A percentile compares a stretch with the other conserved stretches of the same genome.
phyloP scores from a whole-genome alignment of 2,329 filamentous ascomycete genomes.

The Ascocoryne sarcoides region DNA sequence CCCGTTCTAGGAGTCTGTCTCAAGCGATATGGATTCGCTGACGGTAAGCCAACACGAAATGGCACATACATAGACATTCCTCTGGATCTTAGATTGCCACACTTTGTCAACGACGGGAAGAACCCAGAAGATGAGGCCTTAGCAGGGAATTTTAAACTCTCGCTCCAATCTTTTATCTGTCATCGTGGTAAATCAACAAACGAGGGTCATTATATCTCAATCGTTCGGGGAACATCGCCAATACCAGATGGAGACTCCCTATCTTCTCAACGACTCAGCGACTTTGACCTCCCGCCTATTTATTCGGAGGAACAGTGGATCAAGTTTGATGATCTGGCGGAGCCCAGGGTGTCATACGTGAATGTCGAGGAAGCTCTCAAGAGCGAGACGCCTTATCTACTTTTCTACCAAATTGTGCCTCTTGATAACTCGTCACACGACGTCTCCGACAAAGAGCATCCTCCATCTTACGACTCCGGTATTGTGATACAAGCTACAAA shows the following conservation, averaged over 20 bases:
- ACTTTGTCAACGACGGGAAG: slow-evolving; percentile 77
- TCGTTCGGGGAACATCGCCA: slow-evolving; percentile 65
- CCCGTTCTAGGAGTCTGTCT: slow-evolving; percentile 89
- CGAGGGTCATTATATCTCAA: slow-evolving; percentile 84
- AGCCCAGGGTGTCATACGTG: slow-evolving; percentile 66
- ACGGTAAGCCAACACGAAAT: slow-evolving; percentile 60
- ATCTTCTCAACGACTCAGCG: slow-evolving; percentile 37
- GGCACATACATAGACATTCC: slow-evolving; percentile 89
- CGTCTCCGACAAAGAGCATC: slow-evolving; percentile 22
- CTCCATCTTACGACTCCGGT: slow-evolving; percentile 47
- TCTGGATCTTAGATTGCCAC: slow-evolving; percentile 70
- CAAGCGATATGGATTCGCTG: slow-evolving; percentile 76
- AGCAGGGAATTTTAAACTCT: slow-evolving; percentile 85
- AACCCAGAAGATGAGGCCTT: slow-evolving; percentile 51
- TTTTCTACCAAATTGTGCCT: slow-evolving; percentile 92
- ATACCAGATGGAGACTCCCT: slow-evolving; percentile 49
- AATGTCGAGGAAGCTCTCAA: slow-evolving; percentile 68
- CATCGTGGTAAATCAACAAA: slow-evolving; percentile 80
- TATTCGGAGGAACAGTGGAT: slow-evolving; percentile 76
- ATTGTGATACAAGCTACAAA: slow-evolving; percentile 12
- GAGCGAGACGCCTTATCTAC: slow-evolving; percentile 84
- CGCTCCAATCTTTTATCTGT: slow-evolving; percentile 85
- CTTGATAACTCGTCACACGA: background rate
- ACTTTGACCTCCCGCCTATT: slow-evolving; percentile 44
- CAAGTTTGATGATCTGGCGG: slow-evolving; percentile 77